Conservation (phyloP, 2,329 filamentous ascomycete genomes). For the Bipolaris cookei region DNA sequence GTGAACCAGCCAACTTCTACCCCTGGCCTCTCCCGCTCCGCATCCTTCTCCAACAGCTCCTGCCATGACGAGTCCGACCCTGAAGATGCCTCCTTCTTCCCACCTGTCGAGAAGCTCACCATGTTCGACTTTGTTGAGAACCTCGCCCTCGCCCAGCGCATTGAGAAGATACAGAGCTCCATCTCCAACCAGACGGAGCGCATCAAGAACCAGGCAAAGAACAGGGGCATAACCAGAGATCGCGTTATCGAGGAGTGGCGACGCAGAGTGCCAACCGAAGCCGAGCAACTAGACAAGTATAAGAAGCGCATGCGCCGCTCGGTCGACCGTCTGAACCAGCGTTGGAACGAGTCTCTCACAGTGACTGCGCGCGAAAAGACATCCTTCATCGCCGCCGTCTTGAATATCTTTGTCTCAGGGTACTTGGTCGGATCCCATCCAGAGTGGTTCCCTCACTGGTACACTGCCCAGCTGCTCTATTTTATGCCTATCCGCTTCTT, state of each 20-base stretch:
- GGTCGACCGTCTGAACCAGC: slow-evolving; percentile 83
- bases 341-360: slow-evolving; percentile 87
- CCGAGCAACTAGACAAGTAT: slow-evolving; percentile 93
- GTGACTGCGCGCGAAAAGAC: slow-evolving; percentile 92
- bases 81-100: slow-evolving; percentile 67
- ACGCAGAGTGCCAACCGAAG: slow-evolving; percentile 80
- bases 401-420: slow-evolving; percentile 97
- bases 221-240: slow-evolving; percentile 79
- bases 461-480: slow-evolving; percentile 83
- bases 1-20: slow-evolving; percentile 55
- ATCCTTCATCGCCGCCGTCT: slow-evolving; percentile 92
- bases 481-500: slow-evolving; percentile 97
- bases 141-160: slow-evolving; percentile 82
- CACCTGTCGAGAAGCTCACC: slow-evolving; percentile 85
- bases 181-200: slow-evolving; percentile 84
- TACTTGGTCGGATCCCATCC: slow-evolving; percentile 89
- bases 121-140: slow-evolving; percentile 96
- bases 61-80: slow-evolving; percentile 85
- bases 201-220: slow-evolving; percentile 82
- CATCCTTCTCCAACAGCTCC: slow-evolving; percentile 84
- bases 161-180: slow-evolving; percentile 87
- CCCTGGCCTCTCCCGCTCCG: slow-evolving; percentile 72
- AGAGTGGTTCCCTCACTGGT: slow-evolving; percentile 91
- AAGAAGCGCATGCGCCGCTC: slow-evolving; percentile 82
- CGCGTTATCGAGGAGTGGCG: slow-evolving; percentile 94